A percentile compares a stretch with the other conserved stretches of the same genome.
Evolutionary conservation across 345 rosid species (phyloP).

Genomic region (Eucalyptus guilfoylei): DNA sequence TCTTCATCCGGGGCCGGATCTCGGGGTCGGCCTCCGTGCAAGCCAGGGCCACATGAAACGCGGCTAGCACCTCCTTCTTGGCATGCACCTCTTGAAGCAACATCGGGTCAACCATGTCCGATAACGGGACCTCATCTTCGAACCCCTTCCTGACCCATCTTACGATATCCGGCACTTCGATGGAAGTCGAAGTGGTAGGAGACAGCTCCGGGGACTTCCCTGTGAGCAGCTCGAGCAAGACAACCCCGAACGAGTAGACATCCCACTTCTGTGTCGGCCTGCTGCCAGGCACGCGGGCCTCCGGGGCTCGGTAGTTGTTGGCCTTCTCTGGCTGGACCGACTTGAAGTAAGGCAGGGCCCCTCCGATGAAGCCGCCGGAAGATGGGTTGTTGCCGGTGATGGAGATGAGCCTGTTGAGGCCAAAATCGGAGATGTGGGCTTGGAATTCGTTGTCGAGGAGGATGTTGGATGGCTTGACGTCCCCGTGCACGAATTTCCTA

Average conservation of each 20-base stretch:
- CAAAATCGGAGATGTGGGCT: conserved; percentile 80
- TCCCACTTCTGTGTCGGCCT: conserved; percentile 89
- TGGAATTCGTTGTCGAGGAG: conserved; percentile 73
- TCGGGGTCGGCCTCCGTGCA: conserved; percentile 89
- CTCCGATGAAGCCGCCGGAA: conserved; percentile 71
- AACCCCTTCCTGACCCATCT: conserved; percentile 94
- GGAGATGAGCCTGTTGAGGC: conserved; percentile 64
- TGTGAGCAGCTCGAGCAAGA: conserved; percentile 71
- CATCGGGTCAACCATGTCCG: conserved; percentile 85
- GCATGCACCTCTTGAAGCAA: conserved; percentile 91
- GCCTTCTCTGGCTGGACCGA: conserved; percentile 42
- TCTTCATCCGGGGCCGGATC: conserved; percentile 89
- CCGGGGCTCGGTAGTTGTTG: conserved; percentile 75
- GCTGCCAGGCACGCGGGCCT: conserved; percentile 53
- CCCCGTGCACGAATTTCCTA: conserved; percentile 83
- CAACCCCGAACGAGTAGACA: conserved; percentile 73
- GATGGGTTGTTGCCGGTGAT: conserved; percentile 60
- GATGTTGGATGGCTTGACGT: conserved; percentile 83
- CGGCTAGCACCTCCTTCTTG: conserved; percentile 80
- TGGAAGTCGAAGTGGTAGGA: conserved; percentile 51
- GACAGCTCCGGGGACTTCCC: conserved; percentile 90
- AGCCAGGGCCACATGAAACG: conserved; percentile 75
- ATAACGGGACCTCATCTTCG: conserved; percentile 67
- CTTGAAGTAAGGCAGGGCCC: conserved; percentile 66
- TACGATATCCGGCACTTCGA: conserved; percentile 69